These are phyloP conservation scores for Metschnikowia lachancei DNA, from an alignment of 805 yeast species.

Conservation along the genomic window DNA sequence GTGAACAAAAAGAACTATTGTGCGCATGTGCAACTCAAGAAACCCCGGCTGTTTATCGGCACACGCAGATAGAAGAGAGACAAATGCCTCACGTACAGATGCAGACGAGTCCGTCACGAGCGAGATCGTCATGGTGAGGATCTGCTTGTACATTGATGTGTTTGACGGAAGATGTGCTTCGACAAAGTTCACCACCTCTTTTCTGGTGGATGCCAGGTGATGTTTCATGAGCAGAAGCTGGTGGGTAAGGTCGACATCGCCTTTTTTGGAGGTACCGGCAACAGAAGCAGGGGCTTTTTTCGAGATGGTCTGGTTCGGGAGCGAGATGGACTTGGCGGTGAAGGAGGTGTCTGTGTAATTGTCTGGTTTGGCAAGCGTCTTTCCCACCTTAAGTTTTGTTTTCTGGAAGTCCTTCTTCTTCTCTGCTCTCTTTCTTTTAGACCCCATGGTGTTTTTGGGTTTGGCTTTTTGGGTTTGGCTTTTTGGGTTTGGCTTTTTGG, in stretches of 20 bases:
- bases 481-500: not conserved
- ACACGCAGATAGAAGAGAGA: constrained; percentile 46
- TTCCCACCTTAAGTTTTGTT: constrained; percentile 84
- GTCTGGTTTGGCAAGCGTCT: constrained; percentile 63
- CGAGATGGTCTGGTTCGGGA: constrained; percentile 44
- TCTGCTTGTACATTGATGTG: constrained; percentile 53
- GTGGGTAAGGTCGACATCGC: constrained; percentile 51
- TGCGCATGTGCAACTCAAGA: constrained; percentile 57
- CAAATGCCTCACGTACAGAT: constrained; percentile 59
- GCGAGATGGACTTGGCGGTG: constrained; percentile 57
- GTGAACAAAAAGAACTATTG: constrained; percentile 68
- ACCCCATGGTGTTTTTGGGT: constrained; percentile 28
- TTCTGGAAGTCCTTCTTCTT: constrained; percentile 75
- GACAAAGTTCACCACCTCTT: constrained; percentile 61
- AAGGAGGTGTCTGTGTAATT: constrained; percentile 87
- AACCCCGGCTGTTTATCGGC: constrained; percentile 52
- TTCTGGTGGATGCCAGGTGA: constrained; percentile 66
- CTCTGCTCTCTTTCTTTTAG: constrained; percentile 56
- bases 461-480: not conserved
- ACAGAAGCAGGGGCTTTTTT: constrained; percentile 16
- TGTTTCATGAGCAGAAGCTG: constrained; percentile 71
- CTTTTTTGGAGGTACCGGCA: constrained; percentile 8
- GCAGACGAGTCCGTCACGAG: constrained; percentile 64
- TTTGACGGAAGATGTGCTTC: constrained; percentile 51
- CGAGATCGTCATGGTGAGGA: constrained; percentile 58